A percentile compares a stretch with the other conserved stretches of the same genome.
Conservation (phyloP, 1,284 basidiomycete species). For the Phellopilus nigrolimitatus region DNA sequence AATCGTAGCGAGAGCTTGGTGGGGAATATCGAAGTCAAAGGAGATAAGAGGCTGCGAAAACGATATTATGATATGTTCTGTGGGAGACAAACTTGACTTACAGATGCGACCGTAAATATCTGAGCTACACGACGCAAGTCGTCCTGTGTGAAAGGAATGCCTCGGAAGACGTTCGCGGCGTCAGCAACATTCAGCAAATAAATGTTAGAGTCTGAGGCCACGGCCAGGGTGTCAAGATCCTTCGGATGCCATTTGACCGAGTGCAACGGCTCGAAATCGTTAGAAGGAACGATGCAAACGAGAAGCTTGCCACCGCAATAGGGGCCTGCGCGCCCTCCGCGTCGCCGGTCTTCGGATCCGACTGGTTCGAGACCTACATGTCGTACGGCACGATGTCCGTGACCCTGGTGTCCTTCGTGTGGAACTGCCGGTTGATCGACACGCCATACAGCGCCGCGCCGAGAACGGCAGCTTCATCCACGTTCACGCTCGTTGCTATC, state of each 20-base stretch:
- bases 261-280: slow-evolving; percentile 56
- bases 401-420: slow-evolving; percentile 91
- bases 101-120: slow-evolving; percentile 62
- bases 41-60: slow-evolving; percentile 59
- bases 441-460: no score
- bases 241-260: slow-evolving; percentile 82
- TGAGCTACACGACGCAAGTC: slow-evolving; percentile 63
- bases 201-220: slow-evolving; percentile 68
- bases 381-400: slow-evolving; percentile 71
- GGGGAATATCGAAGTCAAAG: slow-evolving; percentile 74
- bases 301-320: slow-evolving; percentile 55
- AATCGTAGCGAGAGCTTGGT: slow-evolving; percentile 70
- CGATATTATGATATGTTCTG: slow-evolving; percentile 2
- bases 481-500: no score
- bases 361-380: no score
- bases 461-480: no score
- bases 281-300: slow-evolving; percentile 61
- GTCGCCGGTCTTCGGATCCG: no score
- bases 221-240: slow-evolving; percentile 68
- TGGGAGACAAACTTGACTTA: slow-evolving; percentile 34
- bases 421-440: slow-evolving; percentile 84
- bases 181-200: slow-evolving; percentile 68
- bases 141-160: slow-evolving; percentile 57
- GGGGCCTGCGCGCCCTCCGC: no score
- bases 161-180: slow-evolving; percentile 49